A percentile compares a stretch with the other conserved stretches of the same genome.
Conservation (phyloP, 2,329 filamentous ascomycete genomes). For the Dactylonectria macrodidyma region DNA sequence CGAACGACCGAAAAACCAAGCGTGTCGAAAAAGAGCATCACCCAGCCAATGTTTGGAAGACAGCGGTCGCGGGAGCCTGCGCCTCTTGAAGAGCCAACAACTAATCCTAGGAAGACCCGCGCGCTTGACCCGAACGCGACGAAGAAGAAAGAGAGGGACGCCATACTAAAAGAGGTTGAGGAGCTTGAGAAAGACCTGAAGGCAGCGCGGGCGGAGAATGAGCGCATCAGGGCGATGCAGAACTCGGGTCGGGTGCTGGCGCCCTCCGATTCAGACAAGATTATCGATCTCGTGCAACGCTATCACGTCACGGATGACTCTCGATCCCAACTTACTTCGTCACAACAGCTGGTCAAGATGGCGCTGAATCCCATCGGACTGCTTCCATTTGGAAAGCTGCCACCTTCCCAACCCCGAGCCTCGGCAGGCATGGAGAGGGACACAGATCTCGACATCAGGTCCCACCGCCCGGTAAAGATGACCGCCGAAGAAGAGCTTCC, state of each 20-base stretch:
- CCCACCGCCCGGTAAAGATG: constrained; percentile 77
- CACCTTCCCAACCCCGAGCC: constrained; percentile 42
- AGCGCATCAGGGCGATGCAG: constrained; percentile 62
- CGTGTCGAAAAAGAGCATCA: constrained; percentile 15
- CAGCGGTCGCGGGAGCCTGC: constrained; percentile 8
- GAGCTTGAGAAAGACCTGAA: constrained; percentile 72
- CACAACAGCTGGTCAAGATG: constrained; percentile 62
- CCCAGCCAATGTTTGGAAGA: background rate
- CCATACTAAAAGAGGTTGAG: constrained; percentile 69
- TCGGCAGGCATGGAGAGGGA: constrained; percentile 48
- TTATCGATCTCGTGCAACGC: constrained; percentile 58
- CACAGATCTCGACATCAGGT: constrained; percentile 62
- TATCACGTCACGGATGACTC: constrained; percentile 57
- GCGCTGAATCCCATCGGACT: constrained; percentile 67
- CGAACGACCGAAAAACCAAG: constrained; percentile 41
- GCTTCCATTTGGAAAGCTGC: constrained; percentile 64
- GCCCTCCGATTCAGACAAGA: constrained; percentile 52
- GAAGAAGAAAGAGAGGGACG: constrained; percentile 68
- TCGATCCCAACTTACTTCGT: constrained; percentile 46
- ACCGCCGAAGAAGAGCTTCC: constrained; percentile 75
- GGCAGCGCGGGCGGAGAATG: constrained; percentile 71
- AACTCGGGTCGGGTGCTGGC: constrained; percentile 56
- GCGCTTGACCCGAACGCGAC: constrained; percentile 58
- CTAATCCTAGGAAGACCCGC: constrained; percentile 22
- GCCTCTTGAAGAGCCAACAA: background rate